Conservation (phyloP, 306 rosid species). For the Amphicarpaea edgeworthii region DNA sequence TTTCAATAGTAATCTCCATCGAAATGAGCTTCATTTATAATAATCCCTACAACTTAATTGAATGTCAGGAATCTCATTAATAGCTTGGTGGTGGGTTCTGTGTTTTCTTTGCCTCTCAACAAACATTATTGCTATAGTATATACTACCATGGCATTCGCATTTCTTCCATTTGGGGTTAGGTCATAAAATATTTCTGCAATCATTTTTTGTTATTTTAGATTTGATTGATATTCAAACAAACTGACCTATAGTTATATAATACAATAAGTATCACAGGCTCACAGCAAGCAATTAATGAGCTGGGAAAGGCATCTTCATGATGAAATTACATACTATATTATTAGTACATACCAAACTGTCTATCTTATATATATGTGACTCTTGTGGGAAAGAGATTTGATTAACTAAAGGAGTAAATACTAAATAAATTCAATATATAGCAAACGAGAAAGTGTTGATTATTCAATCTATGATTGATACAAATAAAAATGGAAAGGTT, state of each 20-base stretch:
- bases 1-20: conserved; percentile 51
- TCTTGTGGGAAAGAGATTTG: background rate
- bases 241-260: background rate
- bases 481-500: background rate
- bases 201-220: background rate
- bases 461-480: background rate
- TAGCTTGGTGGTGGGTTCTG: conserved; percentile 38
- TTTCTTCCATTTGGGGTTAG: conserved; percentile 14
- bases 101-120: background rate
- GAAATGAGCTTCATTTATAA: conserved; percentile 64
- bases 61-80: conserved; percentile 79
- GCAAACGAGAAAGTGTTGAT: no score
- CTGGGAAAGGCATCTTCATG: conserved; percentile 19
- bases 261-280: background rate
- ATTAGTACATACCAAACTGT: background rate
- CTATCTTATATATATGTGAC: background rate
- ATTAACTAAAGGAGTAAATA: background rate
- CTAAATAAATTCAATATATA: background rate
- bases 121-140: background rate
- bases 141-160: background rate
- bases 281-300: conserved; percentile 36
- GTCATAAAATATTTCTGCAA: background rate
- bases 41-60: conserved; percentile 59
- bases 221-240: background rate
- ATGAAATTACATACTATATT: background rate